phyloP scores from a whole-genome alignment of 352 stramenopile species.

The Globisporangium polare region DNA sequence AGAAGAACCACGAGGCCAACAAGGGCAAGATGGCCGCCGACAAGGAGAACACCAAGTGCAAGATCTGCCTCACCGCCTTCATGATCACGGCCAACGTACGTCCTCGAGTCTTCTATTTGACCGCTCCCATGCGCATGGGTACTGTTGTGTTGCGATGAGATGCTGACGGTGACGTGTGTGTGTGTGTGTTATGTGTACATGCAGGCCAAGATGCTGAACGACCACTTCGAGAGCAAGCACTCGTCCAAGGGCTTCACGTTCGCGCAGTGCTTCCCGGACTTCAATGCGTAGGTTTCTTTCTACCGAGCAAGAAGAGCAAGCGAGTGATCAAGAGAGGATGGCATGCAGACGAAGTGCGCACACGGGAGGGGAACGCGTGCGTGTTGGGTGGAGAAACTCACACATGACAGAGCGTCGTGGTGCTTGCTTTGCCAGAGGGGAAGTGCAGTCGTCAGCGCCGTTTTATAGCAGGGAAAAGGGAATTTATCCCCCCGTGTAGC shows the following conservation, averaged over 20 bases:
- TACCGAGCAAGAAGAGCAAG: background rate
- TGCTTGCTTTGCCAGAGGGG: no score
- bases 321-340: background rate
- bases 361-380: background rate
- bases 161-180: background rate
- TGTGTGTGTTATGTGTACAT: background rate
- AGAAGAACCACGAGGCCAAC: conserved; percentile 72
- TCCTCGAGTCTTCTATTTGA: no score
- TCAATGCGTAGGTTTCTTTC: background rate
- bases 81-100: conserved; percentile 81
- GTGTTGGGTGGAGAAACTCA: no score
- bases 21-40: conserved; percentile 86
- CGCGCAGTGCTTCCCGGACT: conserved; percentile 23
- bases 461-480: no score
- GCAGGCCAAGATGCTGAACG: conserved; percentile 63
- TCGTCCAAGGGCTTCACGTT: conserved; percentile 65
- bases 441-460: no score
- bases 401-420: background rate
- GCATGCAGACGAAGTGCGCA: background rate
- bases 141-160: no score
- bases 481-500: no score
- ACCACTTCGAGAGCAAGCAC: conserved; percentile 85
- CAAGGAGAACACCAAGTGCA: conserved; percentile 77
- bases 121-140: no score
- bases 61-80: conserved; percentile 86